phyloP scores from a whole-genome alignment of 2,329 filamentous ascomycete species.

The Beauveria rudraprayagi region DNA sequence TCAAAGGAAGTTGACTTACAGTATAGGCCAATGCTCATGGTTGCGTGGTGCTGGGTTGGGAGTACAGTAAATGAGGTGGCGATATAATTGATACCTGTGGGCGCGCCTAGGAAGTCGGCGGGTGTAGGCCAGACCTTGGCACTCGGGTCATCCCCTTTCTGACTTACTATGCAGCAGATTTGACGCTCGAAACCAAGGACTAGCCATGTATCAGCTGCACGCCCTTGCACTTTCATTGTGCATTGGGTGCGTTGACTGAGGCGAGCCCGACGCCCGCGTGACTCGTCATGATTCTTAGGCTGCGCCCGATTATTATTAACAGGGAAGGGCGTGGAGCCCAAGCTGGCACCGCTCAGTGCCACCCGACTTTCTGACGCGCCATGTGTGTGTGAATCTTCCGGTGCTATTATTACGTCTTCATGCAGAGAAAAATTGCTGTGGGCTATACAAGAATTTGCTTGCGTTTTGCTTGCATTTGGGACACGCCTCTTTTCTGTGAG shows the following conservation, averaged over 20 bases:
- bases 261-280: slow-evolving; percentile 3
- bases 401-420: background rate
- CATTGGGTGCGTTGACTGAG: background rate
- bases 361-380: background rate
- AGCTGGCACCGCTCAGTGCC: background rate
- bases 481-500: background rate
- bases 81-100: background rate
- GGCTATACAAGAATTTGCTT: background rate
- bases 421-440: background rate
- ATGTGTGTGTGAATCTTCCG: background rate
- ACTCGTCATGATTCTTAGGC: background rate
- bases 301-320: background rate
- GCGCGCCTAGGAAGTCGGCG: background rate
- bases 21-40: background rate
- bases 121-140: background rate
- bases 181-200: background rate
- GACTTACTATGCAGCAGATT: background rate
- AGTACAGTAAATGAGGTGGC: background rate
- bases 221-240: background rate
- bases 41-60: background rate
- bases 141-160: background rate
- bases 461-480: background rate
- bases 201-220: background rate
- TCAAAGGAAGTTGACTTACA: background rate
- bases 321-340: slow-evolving; percentile 8